phyloP scores from a whole-genome alignment of 805 yeast species.

The Yarrowia divulgata region DNA sequence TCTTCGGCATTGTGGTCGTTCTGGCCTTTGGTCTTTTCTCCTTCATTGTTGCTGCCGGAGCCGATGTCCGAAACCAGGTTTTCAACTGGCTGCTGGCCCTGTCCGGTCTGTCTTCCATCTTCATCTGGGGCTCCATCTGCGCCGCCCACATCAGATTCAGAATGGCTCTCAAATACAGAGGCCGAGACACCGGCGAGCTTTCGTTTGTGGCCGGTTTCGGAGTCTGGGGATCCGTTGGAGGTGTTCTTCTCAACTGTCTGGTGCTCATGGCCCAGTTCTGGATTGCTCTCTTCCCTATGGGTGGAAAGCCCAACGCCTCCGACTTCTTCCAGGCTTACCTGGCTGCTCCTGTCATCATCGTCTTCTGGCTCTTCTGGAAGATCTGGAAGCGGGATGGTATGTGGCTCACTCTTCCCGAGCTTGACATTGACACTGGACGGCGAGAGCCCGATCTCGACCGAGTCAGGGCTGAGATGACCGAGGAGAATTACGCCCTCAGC shows the following conservation, averaged over 20 bases:
- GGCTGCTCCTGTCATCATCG: slow-evolving; percentile 55
- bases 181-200: slow-evolving; percentile 65
- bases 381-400: slow-evolving; percentile 52
- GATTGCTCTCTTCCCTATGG: slow-evolving; percentile 77
- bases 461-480: slow-evolving; percentile 59
- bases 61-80: slow-evolving; percentile 56
- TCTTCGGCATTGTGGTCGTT: slow-evolving; percentile 61
- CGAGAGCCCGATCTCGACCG: slow-evolving; percentile 61
- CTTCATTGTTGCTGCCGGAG: slow-evolving; percentile 62
- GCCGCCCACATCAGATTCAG: slow-evolving; percentile 69
- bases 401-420: slow-evolving; percentile 56
- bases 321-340: slow-evolving; percentile 61
- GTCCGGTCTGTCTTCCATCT: slow-evolving; percentile 73
- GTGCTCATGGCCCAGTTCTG: slow-evolving; percentile 81
- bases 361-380: slow-evolving; percentile 61
- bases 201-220: slow-evolving; percentile 67
- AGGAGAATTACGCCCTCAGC: slow-evolving; percentile 55
- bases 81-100: slow-evolving; percentile 78
- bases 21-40: slow-evolving; percentile 58
- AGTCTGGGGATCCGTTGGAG: slow-evolving; percentile 64
- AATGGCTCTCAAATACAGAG: slow-evolving; percentile 60
- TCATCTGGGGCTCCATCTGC: slow-evolving; percentile 78
- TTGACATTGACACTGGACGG: slow-evolving; percentile 69
- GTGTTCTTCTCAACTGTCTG: slow-evolving; percentile 61
- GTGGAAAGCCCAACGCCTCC: slow-evolving; percentile 58